Evolutionary conservation across 148 eudicot genomes (phyloP).

Genomic region (Vaccinium myrtillus): DNA sequence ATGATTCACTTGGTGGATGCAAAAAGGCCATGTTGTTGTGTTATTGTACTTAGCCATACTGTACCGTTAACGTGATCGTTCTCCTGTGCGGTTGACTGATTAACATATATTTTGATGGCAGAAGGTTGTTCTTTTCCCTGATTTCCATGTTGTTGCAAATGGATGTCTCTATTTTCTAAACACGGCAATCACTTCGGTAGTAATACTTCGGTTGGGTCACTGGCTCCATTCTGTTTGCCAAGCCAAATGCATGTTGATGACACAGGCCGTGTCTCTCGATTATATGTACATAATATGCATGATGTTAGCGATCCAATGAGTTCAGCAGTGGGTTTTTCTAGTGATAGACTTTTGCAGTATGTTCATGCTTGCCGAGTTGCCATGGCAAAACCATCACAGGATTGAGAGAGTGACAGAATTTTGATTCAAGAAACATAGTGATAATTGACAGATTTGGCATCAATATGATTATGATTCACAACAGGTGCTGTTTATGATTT

Average conservation of each 20-base stretch:
- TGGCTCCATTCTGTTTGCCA: background rate
- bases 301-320: background rate
- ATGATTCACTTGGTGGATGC: slow-evolving; percentile 12
- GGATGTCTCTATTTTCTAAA: background rate
- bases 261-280: no score
- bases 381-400: background rate
- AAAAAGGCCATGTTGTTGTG: background rate
- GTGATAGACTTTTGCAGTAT: background rate
- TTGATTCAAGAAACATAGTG: background rate
- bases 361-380: background rate
- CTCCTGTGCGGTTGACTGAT: background rate
- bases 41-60: background rate
- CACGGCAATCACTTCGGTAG: background rate
- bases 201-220: background rate
- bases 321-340: background rate
- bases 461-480: background rate
- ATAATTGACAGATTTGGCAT: background rate
- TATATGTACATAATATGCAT: no score
- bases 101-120: slow-evolving; percentile 3
- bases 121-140: no score
- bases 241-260: background rate
- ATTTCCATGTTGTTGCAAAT: background rate
- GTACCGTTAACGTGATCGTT: background rate
- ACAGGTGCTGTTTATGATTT: background rate
- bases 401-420: background rate